Evolutionary conservation across 352 stramenopile genomes (phyloP).

Genomic region (Phytophthora megakarya): DNA sequence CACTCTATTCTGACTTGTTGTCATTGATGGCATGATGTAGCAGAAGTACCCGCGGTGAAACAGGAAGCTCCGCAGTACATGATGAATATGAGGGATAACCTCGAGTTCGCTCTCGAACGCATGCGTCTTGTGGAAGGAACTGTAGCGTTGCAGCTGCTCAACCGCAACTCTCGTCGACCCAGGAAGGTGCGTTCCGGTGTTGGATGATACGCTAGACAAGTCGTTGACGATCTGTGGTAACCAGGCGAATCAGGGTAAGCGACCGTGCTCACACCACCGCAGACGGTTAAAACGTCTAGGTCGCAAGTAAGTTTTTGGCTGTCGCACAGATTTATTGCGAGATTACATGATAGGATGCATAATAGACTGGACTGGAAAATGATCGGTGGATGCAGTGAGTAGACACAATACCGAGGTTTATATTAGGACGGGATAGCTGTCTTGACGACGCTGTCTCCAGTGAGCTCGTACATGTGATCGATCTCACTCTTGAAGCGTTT

Average conservation of each 20-base stretch:
- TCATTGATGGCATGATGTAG: conserved; percentile 21
- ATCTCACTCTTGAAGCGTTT: conserved; percentile 70
- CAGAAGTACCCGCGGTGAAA: conserved; percentile 13
- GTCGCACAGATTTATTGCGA: conserved; percentile 10
- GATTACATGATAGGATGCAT: conserved; percentile 24
- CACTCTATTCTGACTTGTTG: conserved; percentile 3
- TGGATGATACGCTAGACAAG: neutral
- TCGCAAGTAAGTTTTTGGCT: conserved; percentile 21
- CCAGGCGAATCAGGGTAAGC: conserved; percentile 58
- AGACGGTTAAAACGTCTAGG: conserved; percentile 51
- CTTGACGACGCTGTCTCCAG: conserved; percentile 56
- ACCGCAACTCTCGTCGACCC: conserved; percentile 45
- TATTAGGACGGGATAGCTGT: conserved; percentile 29
- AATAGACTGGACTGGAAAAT: conserved; percentile 25
- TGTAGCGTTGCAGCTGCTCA: conserved; percentile 54
- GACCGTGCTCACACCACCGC: conserved; percentile 56
- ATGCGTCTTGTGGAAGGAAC: conserved; percentile 48
- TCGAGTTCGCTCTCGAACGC: conserved; percentile 61
- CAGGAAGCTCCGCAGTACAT: conserved; percentile 48
- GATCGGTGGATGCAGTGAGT: neutral
- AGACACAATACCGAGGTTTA: conserved; percentile 1
- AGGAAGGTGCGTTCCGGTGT: conserved; percentile 47
- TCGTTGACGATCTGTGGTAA: neutral
- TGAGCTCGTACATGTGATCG: conserved; percentile 67
- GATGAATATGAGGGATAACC: conserved; percentile 58